A percentile compares a stretch with the other conserved stretches of the same genome.
phyloP scores from a whole-genome alignment of 2,329 filamentous ascomycete genomes.

The Fusarium scirpi region DNA sequence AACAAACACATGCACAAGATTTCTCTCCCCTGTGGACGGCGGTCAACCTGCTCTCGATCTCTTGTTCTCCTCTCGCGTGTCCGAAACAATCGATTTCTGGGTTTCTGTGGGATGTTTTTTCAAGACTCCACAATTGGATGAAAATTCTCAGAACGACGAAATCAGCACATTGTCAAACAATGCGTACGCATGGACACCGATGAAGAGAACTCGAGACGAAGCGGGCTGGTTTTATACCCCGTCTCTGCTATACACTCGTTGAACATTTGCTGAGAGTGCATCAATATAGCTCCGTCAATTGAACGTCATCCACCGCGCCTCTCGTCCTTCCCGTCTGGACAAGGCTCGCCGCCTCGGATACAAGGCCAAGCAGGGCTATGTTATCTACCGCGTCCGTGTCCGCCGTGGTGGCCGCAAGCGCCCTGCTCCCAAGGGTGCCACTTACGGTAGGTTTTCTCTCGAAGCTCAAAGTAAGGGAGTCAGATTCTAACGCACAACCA shows the following conservation, averaged over 20 bases:
- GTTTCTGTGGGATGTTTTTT: conserved; percentile 12
- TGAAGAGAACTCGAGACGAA: conserved; percentile 18
- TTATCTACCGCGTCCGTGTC: conserved; percentile 99
- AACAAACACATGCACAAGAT: conserved; percentile 44
- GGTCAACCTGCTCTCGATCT: conserved; percentile 42
- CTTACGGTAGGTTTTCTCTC: conserved; percentile 80
- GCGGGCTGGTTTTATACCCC: conserved; percentile 35
- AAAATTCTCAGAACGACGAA: conserved; percentile 29
- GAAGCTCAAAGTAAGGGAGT: neutral
- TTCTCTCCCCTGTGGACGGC: conserved; percentile 54
- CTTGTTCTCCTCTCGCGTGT: conserved; percentile 28
- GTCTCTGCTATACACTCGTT: conserved; percentile 94
- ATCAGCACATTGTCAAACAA: neutral
- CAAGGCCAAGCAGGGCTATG: conserved; percentile 99
- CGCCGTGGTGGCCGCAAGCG: conserved; percentile 99
- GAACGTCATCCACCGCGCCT: conserved; percentile 99
- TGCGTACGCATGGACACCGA: conserved; percentile 6
- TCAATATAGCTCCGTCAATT: conserved; percentile 99
- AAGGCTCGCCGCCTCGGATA: conserved; percentile 99
- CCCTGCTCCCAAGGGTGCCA: conserved; percentile 96
- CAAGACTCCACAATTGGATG: conserved; percentile 24
- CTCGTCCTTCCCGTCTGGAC: conserved; percentile 97
- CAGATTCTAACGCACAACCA: conserved; percentile 39
- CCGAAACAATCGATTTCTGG: conserved; percentile 21
- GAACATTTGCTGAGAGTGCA: conserved; percentile 99